Evolutionary conservation across 495 filamentous ascomycete genomes (phyloP), one percentile per base, ranked within the genome.

Genomic region (Neurospora tetraspora): DNA sequence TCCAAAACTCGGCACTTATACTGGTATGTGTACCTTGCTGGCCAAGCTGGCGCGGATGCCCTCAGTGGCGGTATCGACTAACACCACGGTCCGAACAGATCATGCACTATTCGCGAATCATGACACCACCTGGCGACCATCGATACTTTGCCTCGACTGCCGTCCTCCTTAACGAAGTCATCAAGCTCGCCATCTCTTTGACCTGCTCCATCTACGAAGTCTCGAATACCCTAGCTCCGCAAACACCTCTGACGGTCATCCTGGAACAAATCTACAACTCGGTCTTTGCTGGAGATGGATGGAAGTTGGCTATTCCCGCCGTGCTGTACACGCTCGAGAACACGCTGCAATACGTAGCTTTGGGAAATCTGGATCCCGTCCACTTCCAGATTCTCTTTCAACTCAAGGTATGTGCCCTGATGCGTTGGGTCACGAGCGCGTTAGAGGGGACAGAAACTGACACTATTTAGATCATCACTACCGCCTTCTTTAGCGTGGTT

Each of bases 341-440:
- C 78, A 92, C 91, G 5, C 82, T 99, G 23, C 93, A 98, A 81
- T 99, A 97, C 80, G 87, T 97, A 69, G 96, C 93, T 3, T 87
- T 98, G 27, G 92, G 92, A 73, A 98, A 99, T 77, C 83, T 98
- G 72, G 93, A 94, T 71, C 91, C 96, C 2, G 93, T 95, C 9
- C 91, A 94, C 47, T 98, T 97, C 80, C 94, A 98, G 81, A 90
- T 96, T 68, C 90, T 96, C 27, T 95, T 93, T 76, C 96, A 99
- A 79, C 85, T 98, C 39, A 97, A 97, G 81, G 82, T 83, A 75
- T 65, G n/a, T 10, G 20, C 69, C 14, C 20, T 31, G 27, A 39
- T 20, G 20, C 20, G 27, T 14, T 70, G 10, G 39, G 20, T 10
- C 45, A 3, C 12, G 36, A 69, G 36, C 18, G 7, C 39, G 12